These are phyloP conservation scores for Arachis hypogaea DNA, from an alignment of 306 rosid species.

Conservation along the genomic window DNA sequence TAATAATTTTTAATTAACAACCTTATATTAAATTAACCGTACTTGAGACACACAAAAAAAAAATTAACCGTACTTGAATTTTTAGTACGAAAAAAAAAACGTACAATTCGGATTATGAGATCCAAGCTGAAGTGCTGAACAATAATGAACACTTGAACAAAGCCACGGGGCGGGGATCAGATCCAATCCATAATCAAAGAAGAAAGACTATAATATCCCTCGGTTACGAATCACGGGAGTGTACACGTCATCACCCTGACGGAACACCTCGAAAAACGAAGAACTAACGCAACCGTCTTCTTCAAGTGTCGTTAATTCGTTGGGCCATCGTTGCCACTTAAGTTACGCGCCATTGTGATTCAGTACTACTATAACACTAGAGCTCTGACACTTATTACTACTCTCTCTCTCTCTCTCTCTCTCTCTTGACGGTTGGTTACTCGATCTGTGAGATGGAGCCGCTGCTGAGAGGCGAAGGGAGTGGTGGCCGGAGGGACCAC, in stretches of 20 bases:
- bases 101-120: neutral
- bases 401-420: neutral
- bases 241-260: conserved; percentile 1
- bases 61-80: too few relatives aligned
- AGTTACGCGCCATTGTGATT: neutral
- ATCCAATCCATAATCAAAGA: neutral
- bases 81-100: too few relatives aligned
- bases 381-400: neutral
- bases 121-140: too few relatives aligned
- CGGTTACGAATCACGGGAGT: neutral
- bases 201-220: neutral
- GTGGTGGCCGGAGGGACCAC: conserved; percentile 42
- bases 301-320: conserved; percentile 12
- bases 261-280: neutral
- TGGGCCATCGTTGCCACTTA: neutral
- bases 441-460: conserved; percentile 56
- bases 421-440: neutral
- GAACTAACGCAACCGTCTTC: too few relatives aligned
- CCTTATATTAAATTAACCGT: too few relatives aligned
- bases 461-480: conserved; percentile 62
- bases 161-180: neutral
- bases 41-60: too few relatives aligned
- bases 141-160: too few relatives aligned
- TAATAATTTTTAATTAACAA: too few relatives aligned
- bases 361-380: neutral